Conservation (phyloP, 2,329 filamentous ascomycete species). For the Fusarium illudens region DNA sequence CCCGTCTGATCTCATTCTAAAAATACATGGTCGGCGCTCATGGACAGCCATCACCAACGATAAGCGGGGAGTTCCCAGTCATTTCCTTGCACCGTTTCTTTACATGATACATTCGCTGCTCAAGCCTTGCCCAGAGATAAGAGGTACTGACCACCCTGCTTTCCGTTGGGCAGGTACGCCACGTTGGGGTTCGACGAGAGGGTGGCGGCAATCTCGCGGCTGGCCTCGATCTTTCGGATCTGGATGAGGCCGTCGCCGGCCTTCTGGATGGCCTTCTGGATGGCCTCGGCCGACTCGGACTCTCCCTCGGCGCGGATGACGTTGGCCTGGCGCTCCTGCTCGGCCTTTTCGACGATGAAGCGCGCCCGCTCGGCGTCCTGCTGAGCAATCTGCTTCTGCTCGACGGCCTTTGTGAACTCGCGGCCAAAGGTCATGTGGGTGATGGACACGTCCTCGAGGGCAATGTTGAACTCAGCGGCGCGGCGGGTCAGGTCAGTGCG, state of each 20-base stretch:
- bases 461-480: constrained; percentile 97
- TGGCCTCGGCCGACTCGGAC: constrained; percentile 95
- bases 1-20: constrained; percentile 43
- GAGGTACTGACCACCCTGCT: constrained; percentile 65
- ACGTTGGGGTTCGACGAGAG: constrained; percentile 93
- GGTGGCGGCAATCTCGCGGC: constrained; percentile 92
- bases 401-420: constrained; percentile 97
- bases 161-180: constrained; percentile 86
- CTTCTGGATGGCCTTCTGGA: constrained; percentile 92
- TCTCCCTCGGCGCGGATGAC: constrained; percentile 98
- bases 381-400: constrained; percentile 99
- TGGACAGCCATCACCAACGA: constrained; percentile 42
- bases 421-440: constrained; percentile 99
- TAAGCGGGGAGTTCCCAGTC: constrained; percentile 49
- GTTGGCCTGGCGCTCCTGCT: constrained; percentile 98
- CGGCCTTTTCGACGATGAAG: constrained; percentile 98
- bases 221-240: constrained; percentile 97
- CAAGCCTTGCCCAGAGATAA: constrained; percentile 60
- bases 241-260: constrained; percentile 91
- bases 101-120: constrained; percentile 23
- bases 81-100: constrained; percentile 29
- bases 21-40: constrained; percentile 48
- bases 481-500: constrained; percentile 90
- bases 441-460: constrained; percentile 97
- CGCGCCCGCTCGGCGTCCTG: constrained; percentile 97